A percentile compares a stretch with the other conserved stretches of the same genome.
Evolutionary conservation across 495 filamentous ascomycete species (phyloP).

Genomic region (Penicillium argentinense): DNA sequence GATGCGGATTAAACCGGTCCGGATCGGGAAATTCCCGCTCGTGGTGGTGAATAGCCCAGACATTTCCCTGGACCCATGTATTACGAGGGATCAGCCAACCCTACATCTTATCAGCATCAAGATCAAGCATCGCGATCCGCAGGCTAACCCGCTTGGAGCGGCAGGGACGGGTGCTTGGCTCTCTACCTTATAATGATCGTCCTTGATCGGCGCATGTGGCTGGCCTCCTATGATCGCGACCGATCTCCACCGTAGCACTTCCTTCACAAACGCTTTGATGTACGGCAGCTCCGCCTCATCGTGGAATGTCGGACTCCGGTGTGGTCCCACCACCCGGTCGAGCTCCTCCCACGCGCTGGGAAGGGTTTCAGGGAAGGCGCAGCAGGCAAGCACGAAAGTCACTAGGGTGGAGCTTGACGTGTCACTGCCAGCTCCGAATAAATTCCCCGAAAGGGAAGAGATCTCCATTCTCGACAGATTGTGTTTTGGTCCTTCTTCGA

Average conservation of each 20-base stretch:
- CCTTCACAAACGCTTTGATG: conserved; percentile 36
- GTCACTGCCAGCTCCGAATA: conserved; percentile 39
- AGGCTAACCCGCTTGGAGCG: not conserved
- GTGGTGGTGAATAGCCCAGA: conserved; percentile 41
- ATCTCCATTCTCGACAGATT: conserved; percentile 36
- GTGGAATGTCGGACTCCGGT: conserved; percentile 22
- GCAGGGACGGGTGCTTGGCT: not conserved
- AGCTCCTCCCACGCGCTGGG: conserved; percentile 47
- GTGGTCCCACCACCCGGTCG: conserved; percentile 19
- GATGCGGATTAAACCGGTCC: conserved; percentile 32
- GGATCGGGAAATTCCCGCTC: conserved; percentile 44
- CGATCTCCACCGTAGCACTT: conserved; percentile 38
- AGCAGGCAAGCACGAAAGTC: conserved; percentile 41
- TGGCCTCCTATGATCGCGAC: conserved; percentile 37
- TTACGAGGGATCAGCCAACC: conserved; percentile 20
- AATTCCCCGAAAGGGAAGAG: conserved; percentile 25
- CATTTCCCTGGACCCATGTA: conserved; percentile 28
- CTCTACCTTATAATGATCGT: conserved; percentile 48
- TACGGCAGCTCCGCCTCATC: conserved; percentile 33
- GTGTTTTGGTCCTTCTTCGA: conserved; percentile 38
- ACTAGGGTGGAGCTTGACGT: conserved; percentile 37
- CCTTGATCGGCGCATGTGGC: conserved; percentile 52
- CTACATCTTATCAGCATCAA: conserved; percentile 15
- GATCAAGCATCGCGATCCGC: too few species aligned
- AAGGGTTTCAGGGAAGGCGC: conserved; percentile 35